Percentiles rank a stretch among this genome's conserved stretches.
phyloP scores from a whole-genome alignment of 2,329 filamentous ascomycete species.

The Colletotrichum tofieldiae region DNA sequence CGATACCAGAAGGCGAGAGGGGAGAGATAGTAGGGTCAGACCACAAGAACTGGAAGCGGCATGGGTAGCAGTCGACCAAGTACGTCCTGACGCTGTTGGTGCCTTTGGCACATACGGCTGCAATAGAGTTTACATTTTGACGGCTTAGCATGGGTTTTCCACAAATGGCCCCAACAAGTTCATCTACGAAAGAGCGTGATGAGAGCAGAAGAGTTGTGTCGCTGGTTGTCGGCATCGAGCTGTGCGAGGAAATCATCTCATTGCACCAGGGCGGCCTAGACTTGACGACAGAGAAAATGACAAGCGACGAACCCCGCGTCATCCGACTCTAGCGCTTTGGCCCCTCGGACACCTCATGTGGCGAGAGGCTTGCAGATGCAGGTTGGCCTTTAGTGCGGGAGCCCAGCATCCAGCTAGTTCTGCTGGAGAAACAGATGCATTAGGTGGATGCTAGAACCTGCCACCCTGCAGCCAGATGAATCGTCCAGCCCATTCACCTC shows the following conservation, averaged over 20 bases:
- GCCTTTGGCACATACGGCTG: conserved; percentile 28
- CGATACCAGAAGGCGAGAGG: conserved; percentile 7
- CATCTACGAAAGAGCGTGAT: too few species aligned
- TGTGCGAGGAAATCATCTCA: too few species aligned
- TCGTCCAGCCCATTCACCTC: not conserved
- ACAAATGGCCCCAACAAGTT: not conserved
- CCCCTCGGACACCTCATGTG: conserved; percentile 28
- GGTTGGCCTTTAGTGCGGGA: conserved; percentile 2
- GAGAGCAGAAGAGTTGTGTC: too few species aligned
- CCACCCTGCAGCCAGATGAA: conserved; percentile 5
- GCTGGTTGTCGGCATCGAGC: too few species aligned
- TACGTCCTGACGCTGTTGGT: conserved; percentile 23
- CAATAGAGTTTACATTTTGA: conserved; percentile 38
- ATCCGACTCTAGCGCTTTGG: conserved; percentile 32
- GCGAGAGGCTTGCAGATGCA: conserved; percentile 38
- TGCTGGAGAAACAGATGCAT: conserved; percentile 23
- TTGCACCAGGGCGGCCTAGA: too few species aligned
- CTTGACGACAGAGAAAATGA: not conserved
- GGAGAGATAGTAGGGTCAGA: conserved; percentile 3
- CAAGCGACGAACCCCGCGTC: conserved; percentile 15
- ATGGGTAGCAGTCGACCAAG: conserved; percentile 2
- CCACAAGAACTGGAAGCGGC: conserved; percentile 4
- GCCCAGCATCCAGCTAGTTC: not conserved
- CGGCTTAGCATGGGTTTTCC: not conserved
- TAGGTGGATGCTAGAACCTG: conserved; percentile 9